Percentiles rank a stretch among this genome's conserved stretches.
Conservation (phyloP, 2,329 filamentous ascomycete genomes). For the Botrytis cinerea region DNA sequence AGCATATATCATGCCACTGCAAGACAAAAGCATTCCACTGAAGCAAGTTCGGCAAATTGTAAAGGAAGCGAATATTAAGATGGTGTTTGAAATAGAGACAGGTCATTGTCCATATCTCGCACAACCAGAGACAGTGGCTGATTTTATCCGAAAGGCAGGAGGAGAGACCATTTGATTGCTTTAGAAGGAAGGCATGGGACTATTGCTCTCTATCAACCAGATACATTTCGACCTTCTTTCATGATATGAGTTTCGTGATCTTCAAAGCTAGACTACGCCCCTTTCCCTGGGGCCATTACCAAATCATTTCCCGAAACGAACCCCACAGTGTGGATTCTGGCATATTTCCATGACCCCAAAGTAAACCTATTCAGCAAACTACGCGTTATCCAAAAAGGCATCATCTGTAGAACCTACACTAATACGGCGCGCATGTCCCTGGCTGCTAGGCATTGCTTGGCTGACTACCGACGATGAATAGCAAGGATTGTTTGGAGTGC, state of each 20-base stretch:
- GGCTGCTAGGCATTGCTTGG: not conserved
- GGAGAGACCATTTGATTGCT: not conserved
- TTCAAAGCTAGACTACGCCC: not conserved
- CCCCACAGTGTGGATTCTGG: not conserved
- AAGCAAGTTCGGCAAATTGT: not conserved
- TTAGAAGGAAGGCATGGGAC: not conserved
- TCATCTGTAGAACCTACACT: not conserved
- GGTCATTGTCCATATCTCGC: not conserved
- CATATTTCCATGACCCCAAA: not conserved
- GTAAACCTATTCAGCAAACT: not conserved
- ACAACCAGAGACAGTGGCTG: not conserved
- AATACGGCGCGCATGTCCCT: not conserved
- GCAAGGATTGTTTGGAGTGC: not conserved
- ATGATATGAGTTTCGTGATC: not conserved
- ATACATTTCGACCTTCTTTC: not conserved
- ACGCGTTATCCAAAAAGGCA: not conserved
- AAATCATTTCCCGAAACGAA: not conserved
- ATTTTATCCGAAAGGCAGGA: not conserved
- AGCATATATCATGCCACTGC: not conserved
- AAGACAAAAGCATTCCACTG: not conserved
- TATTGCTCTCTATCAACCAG: not conserved
- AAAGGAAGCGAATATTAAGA: not conserved
- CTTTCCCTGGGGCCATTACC: not conserved
- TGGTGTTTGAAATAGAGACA: not conserved
- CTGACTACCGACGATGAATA: not conserved